phyloP scores from a whole-genome alignment of 768 basidiomycete species.

The Kwoniella newhampshirensis region DNA sequence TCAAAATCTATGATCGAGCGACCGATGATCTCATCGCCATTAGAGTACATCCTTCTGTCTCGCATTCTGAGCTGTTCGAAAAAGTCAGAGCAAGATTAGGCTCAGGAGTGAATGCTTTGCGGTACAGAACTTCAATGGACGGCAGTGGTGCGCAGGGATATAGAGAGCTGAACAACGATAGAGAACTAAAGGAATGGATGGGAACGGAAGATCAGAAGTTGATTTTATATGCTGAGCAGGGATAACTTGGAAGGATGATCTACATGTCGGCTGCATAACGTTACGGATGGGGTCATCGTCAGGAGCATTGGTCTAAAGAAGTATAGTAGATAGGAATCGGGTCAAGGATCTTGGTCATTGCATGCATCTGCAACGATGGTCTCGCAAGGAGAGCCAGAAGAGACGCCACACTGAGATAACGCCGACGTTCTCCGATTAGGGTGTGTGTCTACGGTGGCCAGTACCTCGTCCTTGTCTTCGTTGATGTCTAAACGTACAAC shows the following conservation, averaged over 20 bases:
- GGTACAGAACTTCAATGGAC: constrained; percentile 60
- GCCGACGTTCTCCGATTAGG: no score
- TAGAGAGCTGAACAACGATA: constrained; percentile 48
- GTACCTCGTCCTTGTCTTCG: no score
- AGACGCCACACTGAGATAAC: no score
- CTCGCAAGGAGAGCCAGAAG: no score
- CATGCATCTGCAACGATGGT: no score
- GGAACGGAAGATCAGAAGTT: constrained; percentile 50
- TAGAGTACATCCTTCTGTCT: constrained; percentile 88
- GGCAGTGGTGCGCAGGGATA: constrained; percentile 27
- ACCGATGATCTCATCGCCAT: constrained; percentile 96
- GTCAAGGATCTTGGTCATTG: no score
- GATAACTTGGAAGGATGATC: background rate
- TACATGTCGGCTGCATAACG: no score
- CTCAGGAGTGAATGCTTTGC: constrained; percentile 65
- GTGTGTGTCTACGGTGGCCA: no score
- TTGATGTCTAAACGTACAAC: no score
- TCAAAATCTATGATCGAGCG: constrained; percentile 92
- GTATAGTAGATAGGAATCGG: no score
- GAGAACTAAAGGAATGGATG: constrained; percentile 49
- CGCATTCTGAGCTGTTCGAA: constrained; percentile 79
- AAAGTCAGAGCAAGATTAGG: constrained; percentile 89
- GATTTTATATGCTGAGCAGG: constrained; percentile 51
- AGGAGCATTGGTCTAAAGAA: no score
- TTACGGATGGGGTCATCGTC: no score